Conservation (phyloP, 140 eudicot genomes). For the Cichorium intybus region DNA sequence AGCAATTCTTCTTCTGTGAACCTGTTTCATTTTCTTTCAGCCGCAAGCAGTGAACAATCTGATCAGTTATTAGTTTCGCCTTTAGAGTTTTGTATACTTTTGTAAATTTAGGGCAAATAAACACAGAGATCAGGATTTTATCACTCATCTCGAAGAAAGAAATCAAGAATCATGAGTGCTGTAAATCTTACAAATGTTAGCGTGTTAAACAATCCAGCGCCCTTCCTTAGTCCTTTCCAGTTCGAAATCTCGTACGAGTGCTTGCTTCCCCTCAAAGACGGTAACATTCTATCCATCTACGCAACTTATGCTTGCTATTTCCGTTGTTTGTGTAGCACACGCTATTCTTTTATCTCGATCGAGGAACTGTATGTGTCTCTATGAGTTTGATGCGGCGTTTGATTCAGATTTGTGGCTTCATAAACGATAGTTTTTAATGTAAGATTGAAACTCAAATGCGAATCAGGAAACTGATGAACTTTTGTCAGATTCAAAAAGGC, state of each 20-base stretch:
- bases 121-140: not conserved
- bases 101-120: slow-evolving; percentile 13
- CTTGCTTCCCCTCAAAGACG: slow-evolving; percentile 70
- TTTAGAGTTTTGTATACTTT: not conserved
- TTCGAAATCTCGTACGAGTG: slow-evolving; percentile 90
- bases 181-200: slow-evolving; percentile 76
- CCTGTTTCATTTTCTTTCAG: not conserved
- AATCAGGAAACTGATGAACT: not conserved
- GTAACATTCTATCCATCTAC: slow-evolving; percentile 23
- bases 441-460: not conserved
- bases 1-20: not conserved
- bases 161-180: slow-evolving; percentile 58
- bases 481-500: no score
- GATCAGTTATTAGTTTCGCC: not conserved
- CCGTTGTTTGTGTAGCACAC: not conserved
- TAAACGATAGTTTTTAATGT: not conserved
- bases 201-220: slow-evolving; percentile 78
- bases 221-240: slow-evolving; percentile 68
- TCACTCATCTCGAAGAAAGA: not conserved
- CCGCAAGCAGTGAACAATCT: not conserved
- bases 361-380: not conserved
- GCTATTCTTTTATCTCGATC: not conserved
- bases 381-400: not conserved
- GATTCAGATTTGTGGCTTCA: not conserved
- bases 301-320: not conserved